Percentiles rank a stretch among this genome's conserved stretches.
Evolutionary conservation across 768 basidiomycete species (phyloP).

Genomic region (Floccularia luteovirens): DNA sequence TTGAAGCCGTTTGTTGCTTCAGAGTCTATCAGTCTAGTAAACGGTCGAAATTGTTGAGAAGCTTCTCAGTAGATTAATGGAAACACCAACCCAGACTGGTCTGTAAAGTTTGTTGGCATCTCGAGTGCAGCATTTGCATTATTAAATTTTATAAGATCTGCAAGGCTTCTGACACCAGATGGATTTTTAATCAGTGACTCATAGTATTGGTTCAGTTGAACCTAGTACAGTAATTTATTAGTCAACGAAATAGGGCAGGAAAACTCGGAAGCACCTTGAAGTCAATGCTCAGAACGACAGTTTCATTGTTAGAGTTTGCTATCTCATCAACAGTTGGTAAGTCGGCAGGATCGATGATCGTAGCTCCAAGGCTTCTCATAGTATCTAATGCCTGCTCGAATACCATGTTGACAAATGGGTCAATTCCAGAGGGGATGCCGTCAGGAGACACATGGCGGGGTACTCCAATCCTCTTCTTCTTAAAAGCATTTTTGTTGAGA

Average conservation of each 20-base stretch:
- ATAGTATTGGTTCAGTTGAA: conserved; percentile 43
- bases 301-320: not conserved
- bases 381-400: conserved; percentile 31
- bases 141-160: conserved; percentile 53
- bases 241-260: conserved; percentile 1
- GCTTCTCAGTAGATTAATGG: not conserved
- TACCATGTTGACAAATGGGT: conserved; percentile 25
- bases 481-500: conserved; percentile 36
- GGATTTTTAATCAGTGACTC: conserved; percentile 41
- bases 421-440: conserved; percentile 20
- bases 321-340: conserved; percentile 13
- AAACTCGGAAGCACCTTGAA: not conserved
- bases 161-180: conserved; percentile 44
- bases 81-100: conserved; percentile 26
- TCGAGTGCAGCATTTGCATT: conserved; percentile 43
- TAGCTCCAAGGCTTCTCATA: conserved; percentile 33
- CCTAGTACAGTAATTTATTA: conserved; percentile 19
- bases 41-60: conserved; percentile 1
- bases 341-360: conserved; percentile 57
- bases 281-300: not conserved
- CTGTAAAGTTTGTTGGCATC: conserved; percentile 26
- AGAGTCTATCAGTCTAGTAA: conserved; percentile 21
- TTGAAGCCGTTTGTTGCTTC: conserved; percentile 33
- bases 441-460: conserved; percentile 33
- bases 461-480: conserved; percentile 47